phyloP scores from a whole-genome alignment of 441 rosid species.

The Arabidopsis lyrata region DNA sequence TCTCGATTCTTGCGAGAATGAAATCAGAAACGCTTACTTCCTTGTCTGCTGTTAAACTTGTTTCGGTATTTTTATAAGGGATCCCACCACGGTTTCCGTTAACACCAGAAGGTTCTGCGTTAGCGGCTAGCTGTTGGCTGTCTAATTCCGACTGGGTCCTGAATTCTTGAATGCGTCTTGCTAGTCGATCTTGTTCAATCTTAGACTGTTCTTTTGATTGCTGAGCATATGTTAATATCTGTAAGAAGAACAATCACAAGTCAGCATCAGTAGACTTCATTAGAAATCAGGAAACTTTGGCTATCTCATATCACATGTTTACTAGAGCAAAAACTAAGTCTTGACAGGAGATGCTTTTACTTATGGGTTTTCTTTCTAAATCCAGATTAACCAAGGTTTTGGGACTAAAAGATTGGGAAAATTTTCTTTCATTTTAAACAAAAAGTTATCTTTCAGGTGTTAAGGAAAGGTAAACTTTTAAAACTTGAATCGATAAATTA shows the following conservation, averaged over 20 bases:
- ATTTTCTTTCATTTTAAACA: background rate
- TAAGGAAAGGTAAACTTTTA: background rate
- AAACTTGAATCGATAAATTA: background rate
- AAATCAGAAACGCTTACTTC: slow-evolving; percentile 61
- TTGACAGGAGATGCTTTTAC: background rate
- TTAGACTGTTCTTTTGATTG: slow-evolving; percentile 85
- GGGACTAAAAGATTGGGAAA: background rate
- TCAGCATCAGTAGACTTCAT: background rate
- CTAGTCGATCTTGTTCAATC: slow-evolving; percentile 83
- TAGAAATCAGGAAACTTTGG: slow-evolving; percentile 18
- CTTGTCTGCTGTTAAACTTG: slow-evolving; percentile 61
- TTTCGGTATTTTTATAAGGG: slow-evolving; percentile 61
- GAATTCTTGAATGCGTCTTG: slow-evolving; percentile 91
- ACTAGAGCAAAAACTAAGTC: background rate
- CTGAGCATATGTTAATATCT: slow-evolving; percentile 90
- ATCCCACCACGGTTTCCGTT: slow-evolving; percentile 53
- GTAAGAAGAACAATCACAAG: slow-evolving; percentile 26
- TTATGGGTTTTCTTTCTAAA: background rate
- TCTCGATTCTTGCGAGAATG: slow-evolving; percentile 29
- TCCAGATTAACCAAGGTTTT: slow-evolving; percentile 12
- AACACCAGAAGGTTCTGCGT: slow-evolving; percentile 53
- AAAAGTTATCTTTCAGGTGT: background rate
- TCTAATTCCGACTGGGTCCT: slow-evolving; percentile 85
- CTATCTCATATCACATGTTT: background rate
- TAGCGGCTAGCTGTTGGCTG: slow-evolving; percentile 55